Evolutionary conservation across 1,284 basidiomycete species (phyloP), one percentile per base, ranked within the genome.

Genomic region (Ustilago lituana): DNA sequence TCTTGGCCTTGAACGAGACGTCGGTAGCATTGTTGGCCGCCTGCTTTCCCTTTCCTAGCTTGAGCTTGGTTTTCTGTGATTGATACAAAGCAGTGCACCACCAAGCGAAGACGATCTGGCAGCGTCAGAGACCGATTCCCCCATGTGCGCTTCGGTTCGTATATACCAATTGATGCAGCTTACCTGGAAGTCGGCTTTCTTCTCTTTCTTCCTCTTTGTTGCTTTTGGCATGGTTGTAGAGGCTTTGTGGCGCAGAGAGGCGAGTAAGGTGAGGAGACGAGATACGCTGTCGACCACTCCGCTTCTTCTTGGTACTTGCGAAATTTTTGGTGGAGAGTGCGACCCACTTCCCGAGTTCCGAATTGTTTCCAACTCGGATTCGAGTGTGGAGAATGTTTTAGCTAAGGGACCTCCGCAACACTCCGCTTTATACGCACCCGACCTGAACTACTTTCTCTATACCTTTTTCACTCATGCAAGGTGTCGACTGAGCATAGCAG

Each of bases 41-140:
- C 78, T 91, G 88, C 83, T 95, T 98, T 44, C 92, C 93, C 83
- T 95, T 98, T 31, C 95, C 95, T 46, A 98, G 90, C 84, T 96
- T 98, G 41, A 95, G 87, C 83, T 92, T 97, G 22, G 92, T 89
- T 92, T 95, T 97, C 92, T 96, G 32, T 49, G 23, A 17, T 26
- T 19, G 49, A 11, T 2, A 11, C 3, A 32, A 15, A 3, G n/a
- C n/a, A n/a, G n/a, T n/a, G n/a, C n/a, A n/a, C n/a, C n/a, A n/a
- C n/a, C n/a, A n/a, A n/a, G n/a, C n/a, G n/a, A n/a, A n/a, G n/a
- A 31, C 11, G 19, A 17, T n/a, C 20, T n/a, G 19, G 15, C 17
- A 24, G 6, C n/a, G 35, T 36, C 14, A 12, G 15, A 1, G 12
- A 12, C 9, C 15, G 8, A n/a, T n/a, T n/a, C n/a, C n/a, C n/a